Conservation (phyloP, 805 yeast species). For the Teunomyces kruisii region DNA sequence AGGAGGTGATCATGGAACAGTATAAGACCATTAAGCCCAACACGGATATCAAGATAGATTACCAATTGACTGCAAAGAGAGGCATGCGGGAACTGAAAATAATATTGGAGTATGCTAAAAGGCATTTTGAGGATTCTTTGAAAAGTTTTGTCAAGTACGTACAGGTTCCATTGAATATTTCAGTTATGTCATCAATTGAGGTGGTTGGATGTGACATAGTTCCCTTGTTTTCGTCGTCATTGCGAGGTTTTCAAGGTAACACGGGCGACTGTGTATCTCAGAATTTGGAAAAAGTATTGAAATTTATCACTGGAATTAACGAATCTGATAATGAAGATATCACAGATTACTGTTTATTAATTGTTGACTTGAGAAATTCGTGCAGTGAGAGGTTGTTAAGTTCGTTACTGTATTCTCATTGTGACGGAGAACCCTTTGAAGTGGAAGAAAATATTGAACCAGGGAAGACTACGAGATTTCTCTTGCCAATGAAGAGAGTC, state of each 20-base stretch:
- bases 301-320: constrained; percentile 25
- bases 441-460: constrained; percentile 32
- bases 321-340: constrained; percentile 23
- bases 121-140: constrained; percentile 12
- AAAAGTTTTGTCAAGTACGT: constrained; percentile 50
- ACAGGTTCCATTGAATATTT: constrained; percentile 64
- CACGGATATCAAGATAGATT: constrained; percentile 45
- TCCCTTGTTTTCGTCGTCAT: constrained; percentile 44
- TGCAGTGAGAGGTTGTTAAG: constrained; percentile 59
- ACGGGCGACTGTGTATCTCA: constrained; percentile 3
- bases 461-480: constrained; percentile 46
- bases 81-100: constrained; percentile 68
- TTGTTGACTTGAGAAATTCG: constrained; percentile 77
- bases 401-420: constrained; percentile 31
- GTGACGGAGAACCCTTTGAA: constrained; percentile 18
- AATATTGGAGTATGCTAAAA: constrained; percentile 60
- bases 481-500: constrained; percentile 68
- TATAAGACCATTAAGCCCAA: constrained; percentile 40
- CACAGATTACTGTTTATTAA: constrained; percentile 59
- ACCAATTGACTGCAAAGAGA: constrained; percentile 68
- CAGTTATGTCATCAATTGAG: constrained; percentile 73
- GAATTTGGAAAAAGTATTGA: constrained; percentile 28
- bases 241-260: constrained; percentile 16
- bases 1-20: constrained; percentile 34
- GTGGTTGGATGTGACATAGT: constrained; percentile 73